Conservation (phyloP, 768 basidiomycete species). For the Lactarius indigo region DNA sequence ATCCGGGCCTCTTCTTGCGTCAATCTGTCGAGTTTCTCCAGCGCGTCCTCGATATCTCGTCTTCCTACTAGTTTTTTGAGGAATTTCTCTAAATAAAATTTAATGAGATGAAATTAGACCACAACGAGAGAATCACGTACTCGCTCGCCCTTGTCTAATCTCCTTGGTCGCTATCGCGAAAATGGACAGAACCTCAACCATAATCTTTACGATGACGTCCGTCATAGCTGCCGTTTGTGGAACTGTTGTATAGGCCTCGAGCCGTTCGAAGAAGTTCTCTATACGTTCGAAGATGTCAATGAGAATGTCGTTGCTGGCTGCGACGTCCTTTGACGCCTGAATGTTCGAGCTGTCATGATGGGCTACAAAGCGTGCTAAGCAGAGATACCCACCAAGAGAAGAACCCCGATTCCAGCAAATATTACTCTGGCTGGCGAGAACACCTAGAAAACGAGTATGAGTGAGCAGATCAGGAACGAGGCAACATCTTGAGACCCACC, state of each 20-base stretch:
- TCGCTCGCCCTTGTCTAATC: too few species aligned
- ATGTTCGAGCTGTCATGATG: neutral
- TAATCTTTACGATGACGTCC: neutral
- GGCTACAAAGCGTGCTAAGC: too few species aligned
- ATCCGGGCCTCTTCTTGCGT: too few species aligned
- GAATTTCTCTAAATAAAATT: neutral
- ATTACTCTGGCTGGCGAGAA: neutral
- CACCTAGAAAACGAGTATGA: neutral
- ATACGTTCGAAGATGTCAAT: neutral
- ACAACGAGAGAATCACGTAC: neutral
- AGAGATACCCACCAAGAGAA: neutral
- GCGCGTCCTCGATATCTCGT: neutral
- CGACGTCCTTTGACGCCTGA: neutral
- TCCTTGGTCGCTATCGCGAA: neutral
- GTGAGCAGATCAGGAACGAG: neutral
- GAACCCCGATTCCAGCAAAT: neutral
- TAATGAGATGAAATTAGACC: neutral
- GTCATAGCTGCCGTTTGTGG: neutral
- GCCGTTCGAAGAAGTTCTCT: neutral
- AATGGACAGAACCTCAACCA: neutral
- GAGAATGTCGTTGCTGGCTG: neutral
- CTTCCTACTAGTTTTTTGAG: neutral
- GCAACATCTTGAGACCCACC: neutral
- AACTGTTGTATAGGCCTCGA: neutral
- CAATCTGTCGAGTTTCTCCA: neutral